Conservation (phyloP, 2,329 filamentous ascomycete species). For the Myriosclerotinia duriaeana region DNA sequence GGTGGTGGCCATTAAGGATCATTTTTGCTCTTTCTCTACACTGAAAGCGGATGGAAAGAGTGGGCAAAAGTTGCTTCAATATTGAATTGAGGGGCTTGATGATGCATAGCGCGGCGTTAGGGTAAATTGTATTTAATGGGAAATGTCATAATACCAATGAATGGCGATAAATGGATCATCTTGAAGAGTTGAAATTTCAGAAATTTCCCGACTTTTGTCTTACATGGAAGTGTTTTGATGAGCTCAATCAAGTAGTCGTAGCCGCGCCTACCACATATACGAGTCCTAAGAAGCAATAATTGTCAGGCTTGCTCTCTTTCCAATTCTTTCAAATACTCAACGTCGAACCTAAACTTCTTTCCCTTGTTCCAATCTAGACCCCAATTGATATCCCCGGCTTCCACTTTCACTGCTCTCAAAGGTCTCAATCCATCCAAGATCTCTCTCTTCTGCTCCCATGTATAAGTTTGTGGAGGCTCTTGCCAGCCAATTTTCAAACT, state of each 20-base stretch:
- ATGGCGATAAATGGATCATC: slow-evolving; percentile 3
- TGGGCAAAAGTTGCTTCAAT: slow-evolving; percentile 43
- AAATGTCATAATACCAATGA: slow-evolving; percentile 14
- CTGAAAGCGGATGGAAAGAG: slow-evolving; percentile 55
- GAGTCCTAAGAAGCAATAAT: background rate
- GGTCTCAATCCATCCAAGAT: slow-evolving; percentile 35
- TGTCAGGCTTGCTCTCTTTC: slow-evolving; percentile 27
- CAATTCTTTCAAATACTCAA: slow-evolving; percentile 34
- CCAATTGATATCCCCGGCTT: slow-evolving; percentile 36
- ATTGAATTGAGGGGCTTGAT: slow-evolving; percentile 29
- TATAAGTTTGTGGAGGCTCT: slow-evolving; percentile 38
- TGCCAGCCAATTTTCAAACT: slow-evolving; percentile 34
- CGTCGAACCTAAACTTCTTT: slow-evolving; percentile 34
- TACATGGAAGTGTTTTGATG: slow-evolving; percentile 1
- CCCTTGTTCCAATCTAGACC: slow-evolving; percentile 37
- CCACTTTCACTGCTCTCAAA: slow-evolving; percentile 30
- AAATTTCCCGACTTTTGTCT: slow-evolving; percentile 2
- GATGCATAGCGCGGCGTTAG: slow-evolving; percentile 42
- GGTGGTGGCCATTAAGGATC: slow-evolving; percentile 93
- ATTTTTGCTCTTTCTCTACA: slow-evolving; percentile 84
- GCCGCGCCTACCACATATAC: slow-evolving; percentile 10
- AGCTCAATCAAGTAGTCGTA: background rate
- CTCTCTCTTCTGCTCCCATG: slow-evolving; percentile 35
- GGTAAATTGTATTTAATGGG: slow-evolving; percentile 17
- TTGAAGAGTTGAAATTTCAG: slow-evolving; percentile 10